phyloP scores from a whole-genome alignment of 805 yeast species.

The Teunomyces kruisii region DNA sequence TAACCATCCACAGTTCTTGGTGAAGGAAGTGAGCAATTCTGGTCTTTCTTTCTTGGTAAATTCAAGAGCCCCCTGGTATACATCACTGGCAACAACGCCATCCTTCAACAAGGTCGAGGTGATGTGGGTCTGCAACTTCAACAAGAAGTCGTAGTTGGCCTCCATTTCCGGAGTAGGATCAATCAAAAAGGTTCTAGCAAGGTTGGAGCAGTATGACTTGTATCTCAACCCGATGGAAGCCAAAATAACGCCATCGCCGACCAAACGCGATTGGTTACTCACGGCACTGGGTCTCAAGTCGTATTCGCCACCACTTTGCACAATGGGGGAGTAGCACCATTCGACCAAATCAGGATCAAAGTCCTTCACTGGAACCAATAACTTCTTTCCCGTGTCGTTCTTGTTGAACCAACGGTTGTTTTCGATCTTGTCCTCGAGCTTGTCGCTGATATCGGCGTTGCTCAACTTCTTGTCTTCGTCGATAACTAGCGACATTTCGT shows the following conservation, averaged over 20 bases:
- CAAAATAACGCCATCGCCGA: slow-evolving; percentile 73
- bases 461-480: slow-evolving; percentile 83
- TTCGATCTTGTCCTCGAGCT: slow-evolving; percentile 79
- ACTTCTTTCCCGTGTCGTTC: slow-evolving; percentile 52
- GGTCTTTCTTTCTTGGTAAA: slow-evolving; percentile 59
- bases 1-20: slow-evolving; percentile 83
- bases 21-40: slow-evolving; percentile 60
- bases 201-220: slow-evolving; percentile 82
- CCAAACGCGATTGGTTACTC: slow-evolving; percentile 61
- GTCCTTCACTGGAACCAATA: slow-evolving; percentile 52
- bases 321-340: slow-evolving; percentile 91
- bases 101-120: slow-evolving; percentile 54
- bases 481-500: slow-evolving; percentile 82
- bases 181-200: slow-evolving; percentile 84
- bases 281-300: slow-evolving; percentile 83
- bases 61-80: slow-evolving; percentile 63
- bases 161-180: slow-evolving; percentile 84
- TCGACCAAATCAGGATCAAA: slow-evolving; percentile 77
- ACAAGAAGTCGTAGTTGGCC: slow-evolving; percentile 71
- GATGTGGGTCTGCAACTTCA: slow-evolving; percentile 69
- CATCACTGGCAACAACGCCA: slow-evolving; percentile 65
- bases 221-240: slow-evolving; percentile 85
- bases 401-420: slow-evolving; percentile 62
- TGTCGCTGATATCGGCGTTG: slow-evolving; percentile 70
- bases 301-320: slow-evolving; percentile 84